Conservation (phyloP, 2,329 filamentous ascomycete genomes). For the Aspergillus alliaceus region DNA sequence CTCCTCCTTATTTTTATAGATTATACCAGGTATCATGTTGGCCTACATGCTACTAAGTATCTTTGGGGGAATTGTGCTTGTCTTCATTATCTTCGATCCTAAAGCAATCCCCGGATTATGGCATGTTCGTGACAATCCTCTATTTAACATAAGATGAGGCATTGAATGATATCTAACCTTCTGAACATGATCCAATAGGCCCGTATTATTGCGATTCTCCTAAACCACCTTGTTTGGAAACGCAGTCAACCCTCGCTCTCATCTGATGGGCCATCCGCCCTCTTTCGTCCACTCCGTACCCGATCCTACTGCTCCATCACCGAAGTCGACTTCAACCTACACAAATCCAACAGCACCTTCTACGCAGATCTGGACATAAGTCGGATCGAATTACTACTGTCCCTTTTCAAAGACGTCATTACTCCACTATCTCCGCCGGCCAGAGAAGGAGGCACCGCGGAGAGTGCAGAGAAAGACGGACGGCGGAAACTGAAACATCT, state of each 20-base stretch:
- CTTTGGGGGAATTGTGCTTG: neutral
- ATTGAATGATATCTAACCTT: neutral
- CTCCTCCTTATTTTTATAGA: too few species aligned
- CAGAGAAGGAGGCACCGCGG: too few species aligned
- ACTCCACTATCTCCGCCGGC: neutral
- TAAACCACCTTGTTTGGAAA: neutral
- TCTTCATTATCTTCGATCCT: neutral
- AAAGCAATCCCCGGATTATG: neutral
- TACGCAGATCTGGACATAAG: neutral
- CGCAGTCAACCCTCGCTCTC: neutral
- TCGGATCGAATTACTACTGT: neutral
- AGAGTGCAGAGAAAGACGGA: neutral
- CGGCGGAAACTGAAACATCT: neutral
- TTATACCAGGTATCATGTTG: neutral
- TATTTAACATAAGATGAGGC: neutral
- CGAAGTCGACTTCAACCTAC: neutral
- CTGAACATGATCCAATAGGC: neutral
- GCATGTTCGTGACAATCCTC: neutral
- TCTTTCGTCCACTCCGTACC: neutral
- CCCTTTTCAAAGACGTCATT: neutral
- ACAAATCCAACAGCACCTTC: slow-evolving; percentile 4
- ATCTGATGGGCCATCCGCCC: neutral
- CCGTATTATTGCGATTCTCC: neutral
- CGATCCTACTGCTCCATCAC: neutral
- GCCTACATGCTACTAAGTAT: neutral